Evolutionary conservation across 331 rosid species (phyloP).

Genomic region (Rosa hybrid): DNA sequence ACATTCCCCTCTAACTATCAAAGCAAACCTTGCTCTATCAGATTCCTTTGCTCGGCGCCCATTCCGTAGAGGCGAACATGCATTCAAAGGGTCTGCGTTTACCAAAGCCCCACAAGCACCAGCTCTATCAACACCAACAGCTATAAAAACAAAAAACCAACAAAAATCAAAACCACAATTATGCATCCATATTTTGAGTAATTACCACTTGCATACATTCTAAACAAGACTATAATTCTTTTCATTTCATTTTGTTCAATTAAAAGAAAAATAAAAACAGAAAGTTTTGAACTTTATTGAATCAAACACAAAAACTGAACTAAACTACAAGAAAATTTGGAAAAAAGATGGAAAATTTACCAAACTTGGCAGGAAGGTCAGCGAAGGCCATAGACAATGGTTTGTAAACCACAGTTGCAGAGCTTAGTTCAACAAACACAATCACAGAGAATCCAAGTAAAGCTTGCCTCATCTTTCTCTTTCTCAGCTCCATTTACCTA

Average conservation of each 20-base stretch:
- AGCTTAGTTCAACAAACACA: slow-evolving; percentile 6
- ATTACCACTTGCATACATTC: background rate
- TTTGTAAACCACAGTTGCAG: slow-evolving; percentile 31
- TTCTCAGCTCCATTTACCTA: slow-evolving; percentile 24
- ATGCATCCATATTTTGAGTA: background rate
- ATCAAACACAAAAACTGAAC: background rate
- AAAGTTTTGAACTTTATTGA: background rate
- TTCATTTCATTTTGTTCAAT: background rate
- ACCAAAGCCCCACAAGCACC: slow-evolving; percentile 36
- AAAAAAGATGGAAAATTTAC: slow-evolving; percentile 14
- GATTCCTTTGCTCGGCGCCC: background rate
- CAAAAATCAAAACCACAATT: background rate
- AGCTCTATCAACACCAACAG: slow-evolving; percentile 23
- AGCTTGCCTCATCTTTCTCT: slow-evolving; percentile 25
- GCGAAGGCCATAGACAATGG: slow-evolving; percentile 24
- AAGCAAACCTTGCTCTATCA: slow-evolving; percentile 16
- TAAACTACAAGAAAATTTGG: background rate
- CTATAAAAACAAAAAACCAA: background rate
- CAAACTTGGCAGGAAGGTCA: slow-evolving; percentile 48
- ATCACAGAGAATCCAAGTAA: slow-evolving; percentile 14
- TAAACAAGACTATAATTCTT: background rate
- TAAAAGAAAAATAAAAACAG: background rate
- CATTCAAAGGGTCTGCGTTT: slow-evolving; percentile 33
- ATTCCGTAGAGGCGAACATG: slow-evolving; percentile 31
- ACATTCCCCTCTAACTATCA: slow-evolving; percentile 38